Conservation (phyloP, 768 basidiomycete species). For the Amanita inopinata region DNA sequence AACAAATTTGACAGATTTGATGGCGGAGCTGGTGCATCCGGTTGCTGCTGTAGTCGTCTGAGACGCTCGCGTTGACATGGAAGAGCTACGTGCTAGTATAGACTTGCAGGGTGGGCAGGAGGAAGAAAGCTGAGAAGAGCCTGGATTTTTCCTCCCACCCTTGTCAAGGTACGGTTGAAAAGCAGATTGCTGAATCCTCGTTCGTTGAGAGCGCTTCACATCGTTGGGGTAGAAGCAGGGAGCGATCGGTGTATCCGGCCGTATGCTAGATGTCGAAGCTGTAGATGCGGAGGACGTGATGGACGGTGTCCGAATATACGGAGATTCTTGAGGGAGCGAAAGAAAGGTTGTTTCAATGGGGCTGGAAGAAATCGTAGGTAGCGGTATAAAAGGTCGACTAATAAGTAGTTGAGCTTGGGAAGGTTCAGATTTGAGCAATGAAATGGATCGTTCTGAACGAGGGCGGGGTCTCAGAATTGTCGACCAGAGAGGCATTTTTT, state of each 20-base stretch:
- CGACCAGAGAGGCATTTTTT: slow-evolving; percentile 26
- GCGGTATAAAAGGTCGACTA: slow-evolving; percentile 7
- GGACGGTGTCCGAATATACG: slow-evolving; percentile 18
- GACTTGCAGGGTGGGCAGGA: slow-evolving; percentile 40
- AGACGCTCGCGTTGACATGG: slow-evolving; percentile 33
- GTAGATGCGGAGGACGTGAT: slow-evolving; percentile 21
- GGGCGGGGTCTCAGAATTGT: slow-evolving; percentile 25
- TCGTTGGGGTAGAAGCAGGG: slow-evolving; percentile 17
- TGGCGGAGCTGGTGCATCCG: slow-evolving; percentile 15
- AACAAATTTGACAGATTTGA: slow-evolving; percentile 63
- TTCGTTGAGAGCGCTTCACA: slow-evolving; percentile 11
- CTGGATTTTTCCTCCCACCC: slow-evolving; percentile 9
- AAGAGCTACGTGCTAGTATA: slow-evolving; percentile 47
- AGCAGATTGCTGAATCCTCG: slow-evolving; percentile 10
- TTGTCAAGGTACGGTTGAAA: slow-evolving; percentile 15
- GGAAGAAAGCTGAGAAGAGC: slow-evolving; percentile 16
- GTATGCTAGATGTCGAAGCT: slow-evolving; percentile 17
- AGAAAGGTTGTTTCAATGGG: slow-evolving; percentile 9
- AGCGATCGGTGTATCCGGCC: slow-evolving; percentile 20
- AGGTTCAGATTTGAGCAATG: slow-evolving; percentile 23
- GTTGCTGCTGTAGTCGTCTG: neutral
- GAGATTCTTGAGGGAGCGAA: slow-evolving; percentile 14
- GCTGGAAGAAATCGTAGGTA: slow-evolving; percentile 7
- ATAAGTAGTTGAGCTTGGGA: slow-evolving; percentile 23
- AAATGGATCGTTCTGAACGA: slow-evolving; percentile 23